Evolutionary conservation across 768 basidiomycete genomes (phyloP).

Genomic region (Naematelia encephala): DNA sequence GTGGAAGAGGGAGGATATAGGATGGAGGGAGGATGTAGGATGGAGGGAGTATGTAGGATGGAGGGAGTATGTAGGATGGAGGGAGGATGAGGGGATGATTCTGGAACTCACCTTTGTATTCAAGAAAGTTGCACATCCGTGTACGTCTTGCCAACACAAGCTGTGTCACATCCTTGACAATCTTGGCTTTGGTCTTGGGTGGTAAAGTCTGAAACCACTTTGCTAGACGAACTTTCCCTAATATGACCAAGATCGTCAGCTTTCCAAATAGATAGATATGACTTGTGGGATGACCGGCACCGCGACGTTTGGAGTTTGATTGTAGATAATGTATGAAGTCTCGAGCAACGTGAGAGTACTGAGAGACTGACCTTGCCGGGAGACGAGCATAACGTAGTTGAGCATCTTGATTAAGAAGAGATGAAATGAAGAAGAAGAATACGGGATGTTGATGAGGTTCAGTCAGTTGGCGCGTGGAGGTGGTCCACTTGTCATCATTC

Average conservation of each 20-base stretch:
- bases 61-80: background rate
- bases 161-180: slow-evolving; percentile 92
- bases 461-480: background rate
- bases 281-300: background rate
- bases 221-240: slow-evolving; percentile 87
- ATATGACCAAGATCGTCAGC: slow-evolving; percentile 10
- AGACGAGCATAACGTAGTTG: slow-evolving; percentile 89
- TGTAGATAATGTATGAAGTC: no score
- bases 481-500: background rate
- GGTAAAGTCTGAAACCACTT: slow-evolving; percentile 93
- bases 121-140: slow-evolving; percentile 92
- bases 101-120: slow-evolving; percentile 78
- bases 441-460: slow-evolving; percentile 1
- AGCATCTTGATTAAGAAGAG: slow-evolving; percentile 50
- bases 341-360: no score
- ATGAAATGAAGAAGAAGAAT: background rate
- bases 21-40: background rate
- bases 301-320: no score
- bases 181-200: slow-evolving; percentile 77
- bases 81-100: background rate
- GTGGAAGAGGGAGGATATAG: background rate
- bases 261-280: no score
- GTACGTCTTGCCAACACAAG: slow-evolving; percentile 81
- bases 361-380: slow-evolving; percentile 65
- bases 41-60: background rate